Conservation (phyloP, 495 filamentous ascomycete genomes). For the Penicillium chermesinum region DNA sequence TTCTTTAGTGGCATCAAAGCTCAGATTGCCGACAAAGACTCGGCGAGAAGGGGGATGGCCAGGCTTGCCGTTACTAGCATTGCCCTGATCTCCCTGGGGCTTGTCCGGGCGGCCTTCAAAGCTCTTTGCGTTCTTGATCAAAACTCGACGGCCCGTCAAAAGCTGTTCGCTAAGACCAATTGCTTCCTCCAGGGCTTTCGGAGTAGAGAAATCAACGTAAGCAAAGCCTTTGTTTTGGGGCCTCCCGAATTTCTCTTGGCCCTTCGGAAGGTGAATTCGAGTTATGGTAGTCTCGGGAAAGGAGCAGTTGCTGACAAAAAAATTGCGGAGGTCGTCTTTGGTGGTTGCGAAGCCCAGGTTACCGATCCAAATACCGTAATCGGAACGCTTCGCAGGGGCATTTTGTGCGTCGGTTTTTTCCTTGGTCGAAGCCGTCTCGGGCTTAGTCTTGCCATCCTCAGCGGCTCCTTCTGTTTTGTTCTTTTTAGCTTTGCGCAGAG, state of each 20-base stretch:
- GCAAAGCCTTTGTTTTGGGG: conserved; percentile 83
- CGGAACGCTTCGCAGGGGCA: conserved; percentile 56
- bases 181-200: conserved; percentile 62
- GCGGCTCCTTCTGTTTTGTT: conserved; percentile 37
- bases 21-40: conserved; percentile 88
- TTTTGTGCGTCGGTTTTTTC: conserved; percentile 28
- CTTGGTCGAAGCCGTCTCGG: conserved; percentile 25
- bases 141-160: conserved; percentile 64
- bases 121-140: conserved; percentile 87
- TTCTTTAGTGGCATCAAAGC: conserved; percentile 80
- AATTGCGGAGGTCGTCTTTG: conserved; percentile 64
- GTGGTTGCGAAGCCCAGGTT: conserved; percentile 82
- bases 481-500: conserved; percentile 74
- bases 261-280: conserved; percentile 71
- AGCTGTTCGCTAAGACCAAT: conserved; percentile 76
- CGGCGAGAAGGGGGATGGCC: conserved; percentile 64
- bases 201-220: conserved; percentile 83
- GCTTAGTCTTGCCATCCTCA: conserved; percentile 23
- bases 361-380: conserved; percentile 90
- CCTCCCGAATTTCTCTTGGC: conserved; percentile 42
- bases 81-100: conserved; percentile 43
- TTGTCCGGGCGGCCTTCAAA: conserved; percentile 73
- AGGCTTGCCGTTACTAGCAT: conserved; percentile 27
- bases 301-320: conserved; percentile 63
- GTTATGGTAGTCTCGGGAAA: conserved; percentile 70